Base-by-base conservation (phyloP, 2,329 filamentous ascomycete species). In the Phoma sp. region DNA sequence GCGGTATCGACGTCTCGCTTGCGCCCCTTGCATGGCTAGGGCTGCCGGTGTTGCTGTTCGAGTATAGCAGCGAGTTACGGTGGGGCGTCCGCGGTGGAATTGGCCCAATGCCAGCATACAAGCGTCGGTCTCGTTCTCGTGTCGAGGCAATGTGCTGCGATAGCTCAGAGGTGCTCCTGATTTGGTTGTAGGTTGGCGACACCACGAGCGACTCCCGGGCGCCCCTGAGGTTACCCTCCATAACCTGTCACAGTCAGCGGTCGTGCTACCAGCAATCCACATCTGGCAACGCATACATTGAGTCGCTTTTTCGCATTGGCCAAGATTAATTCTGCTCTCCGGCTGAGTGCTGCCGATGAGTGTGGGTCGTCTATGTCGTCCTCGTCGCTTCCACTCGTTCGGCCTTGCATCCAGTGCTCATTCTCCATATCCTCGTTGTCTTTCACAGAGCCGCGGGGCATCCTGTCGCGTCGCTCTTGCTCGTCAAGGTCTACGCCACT, bases 281-380 rank as follows among this genome's bases (percentile, higher is more conserved):
- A 45, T 32, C 13, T 29, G 45, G 44, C 42, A 9, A 38, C 44
- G 53, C 90, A 73, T 81, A 96, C 91, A 70, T 90, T 95, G 57
- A 98, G 80, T 64, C 92, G 84, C 72, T 87, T 88, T 78, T 97
- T 97, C 29, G 93, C 93, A 75, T 96, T 96, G 51, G 92, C 91
- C 50, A 98, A 81, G 69, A 97, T 97, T 68, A 93, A 82, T 71
- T 97, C 93, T 1, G 93, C 93, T 65, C 91, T 86, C 62, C 88
- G 87, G 47, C 67, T 69, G 30, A 71, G 55, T 30, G 67, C 62
- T 50, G 83, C 86, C 43, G 89, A 90, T 3, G 90, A 90, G 65
- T 88, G 85, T 39, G 82, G 81, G 50, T 89, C 84, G 52, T 86
- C 84, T 7, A 50, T 39, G 30, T 57, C 54, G 3, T 83, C 78